These are phyloP conservation scores for Dichotomocladium elegans DNA, from an alignment of 371 early-diverging fungal species.

Conservation along the genomic window DNA sequence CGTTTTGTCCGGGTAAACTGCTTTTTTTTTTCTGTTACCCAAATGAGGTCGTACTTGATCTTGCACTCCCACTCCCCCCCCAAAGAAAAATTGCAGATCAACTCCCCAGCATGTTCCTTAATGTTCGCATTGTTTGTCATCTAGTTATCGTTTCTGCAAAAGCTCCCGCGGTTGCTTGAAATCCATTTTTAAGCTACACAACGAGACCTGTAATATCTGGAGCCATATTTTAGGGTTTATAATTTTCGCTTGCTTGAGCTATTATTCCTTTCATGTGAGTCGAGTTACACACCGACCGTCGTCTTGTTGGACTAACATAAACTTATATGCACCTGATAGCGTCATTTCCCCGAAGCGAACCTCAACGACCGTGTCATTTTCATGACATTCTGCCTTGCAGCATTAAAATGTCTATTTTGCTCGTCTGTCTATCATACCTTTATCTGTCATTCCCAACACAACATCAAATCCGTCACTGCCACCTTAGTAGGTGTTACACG, in stretches of 20 bases:
- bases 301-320: background rate
- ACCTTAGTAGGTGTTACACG: constrained; percentile 28
- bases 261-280: constrained; percentile 51
- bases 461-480: constrained; percentile 60
- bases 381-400: constrained; percentile 56
- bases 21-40: background rate
- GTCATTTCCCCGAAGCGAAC: constrained; percentile 49
- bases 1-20: constrained; percentile 53
- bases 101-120: no score
- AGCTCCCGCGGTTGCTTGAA: constrained; percentile 49
- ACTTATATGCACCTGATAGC: constrained; percentile 16
- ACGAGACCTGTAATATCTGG: constrained; percentile 73
- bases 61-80: background rate
- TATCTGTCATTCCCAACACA: constrained; percentile 55
- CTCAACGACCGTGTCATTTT: constrained; percentile 51
- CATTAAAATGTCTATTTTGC: constrained; percentile 65
- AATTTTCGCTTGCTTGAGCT: constrained; percentile 49
- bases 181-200: constrained; percentile 65
- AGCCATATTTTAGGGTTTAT: constrained; percentile 65
- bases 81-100: background rate
- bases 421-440: constrained; percentile 70
- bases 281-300: background rate
- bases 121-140: constrained; percentile 14
- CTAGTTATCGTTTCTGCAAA: constrained; percentile 55
- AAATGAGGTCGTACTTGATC: background rate